phyloP scores from a whole-genome alignment of 768 basidiomycete genomes.

The Boletus reticuloceps region DNA sequence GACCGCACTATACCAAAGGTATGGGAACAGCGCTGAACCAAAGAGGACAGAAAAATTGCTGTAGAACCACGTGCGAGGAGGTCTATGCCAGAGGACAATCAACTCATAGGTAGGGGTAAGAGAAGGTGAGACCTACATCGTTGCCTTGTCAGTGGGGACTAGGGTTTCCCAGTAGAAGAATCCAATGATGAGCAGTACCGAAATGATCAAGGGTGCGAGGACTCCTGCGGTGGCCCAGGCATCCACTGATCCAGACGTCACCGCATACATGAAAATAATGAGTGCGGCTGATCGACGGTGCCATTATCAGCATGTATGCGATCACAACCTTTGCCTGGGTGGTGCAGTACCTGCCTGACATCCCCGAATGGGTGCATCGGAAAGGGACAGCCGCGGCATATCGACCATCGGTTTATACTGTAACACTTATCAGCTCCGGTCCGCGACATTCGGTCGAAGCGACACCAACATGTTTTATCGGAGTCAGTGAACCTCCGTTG shows the following conservation, averaged over 20 bases:
- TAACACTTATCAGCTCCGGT: too few relatives aligned
- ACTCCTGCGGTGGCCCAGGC: constrained; percentile 50
- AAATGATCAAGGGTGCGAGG: constrained; percentile 45
- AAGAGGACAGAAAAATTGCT: constrained; percentile 41
- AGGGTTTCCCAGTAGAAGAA: constrained; percentile 54
- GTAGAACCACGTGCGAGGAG: constrained; percentile 43
- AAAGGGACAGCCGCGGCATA: too few relatives aligned
- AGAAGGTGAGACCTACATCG: constrained; percentile 32
- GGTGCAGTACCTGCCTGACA: too few relatives aligned
- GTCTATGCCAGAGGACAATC: constrained; percentile 21
- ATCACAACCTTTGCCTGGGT: too few relatives aligned
- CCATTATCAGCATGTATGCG: not conserved
- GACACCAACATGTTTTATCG: too few relatives aligned
- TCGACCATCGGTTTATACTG: too few relatives aligned
- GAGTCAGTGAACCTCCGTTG: too few relatives aligned
- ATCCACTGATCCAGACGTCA: constrained; percentile 46
- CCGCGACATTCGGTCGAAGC: too few relatives aligned
- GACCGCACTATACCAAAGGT: constrained; percentile 40
- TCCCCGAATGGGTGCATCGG: too few relatives aligned
- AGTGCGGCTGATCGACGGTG: constrained; percentile 26
- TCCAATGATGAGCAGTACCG: constrained; percentile 34
- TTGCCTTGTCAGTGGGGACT: constrained; percentile 39
- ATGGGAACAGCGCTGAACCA: constrained; percentile 36
- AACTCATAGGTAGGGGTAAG: not conserved
- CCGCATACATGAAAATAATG: constrained; percentile 41